These are phyloP conservation scores for Aspergillus pseudotamarii DNA, from an alignment of 2,329 filamentous ascomycete species.

Conservation along the genomic window DNA sequence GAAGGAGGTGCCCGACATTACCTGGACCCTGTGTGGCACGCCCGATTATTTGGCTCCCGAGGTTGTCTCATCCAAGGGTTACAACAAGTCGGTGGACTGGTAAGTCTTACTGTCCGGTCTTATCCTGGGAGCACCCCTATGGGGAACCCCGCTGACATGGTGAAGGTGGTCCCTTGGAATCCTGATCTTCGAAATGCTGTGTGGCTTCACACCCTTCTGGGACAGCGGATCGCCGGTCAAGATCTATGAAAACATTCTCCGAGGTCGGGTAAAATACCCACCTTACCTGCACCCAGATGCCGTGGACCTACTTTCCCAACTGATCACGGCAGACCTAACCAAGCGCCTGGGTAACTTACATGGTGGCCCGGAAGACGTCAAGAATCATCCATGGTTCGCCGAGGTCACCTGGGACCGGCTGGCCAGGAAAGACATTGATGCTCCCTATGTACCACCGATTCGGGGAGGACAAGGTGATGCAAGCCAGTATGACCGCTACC, in stretches of 20 bases:
- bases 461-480: constrained; percentile 92
- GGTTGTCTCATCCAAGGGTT: constrained; percentile 98
- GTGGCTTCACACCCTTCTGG: constrained; percentile 98
- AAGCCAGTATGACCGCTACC: constrained; percentile 97
- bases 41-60: constrained; percentile 97
- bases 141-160: constrained; percentile 7
- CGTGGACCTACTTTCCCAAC: constrained; percentile 84
- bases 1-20: constrained; percentile 97
- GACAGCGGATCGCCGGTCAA: constrained; percentile 97
- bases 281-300: constrained; percentile 94
- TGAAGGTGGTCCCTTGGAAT: constrained; percentile 96
- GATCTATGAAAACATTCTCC: constrained; percentile 99
- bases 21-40: constrained; percentile 97
- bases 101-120: constrained; percentile 52
- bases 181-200: constrained; percentile 99
- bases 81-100: constrained; percentile 99
- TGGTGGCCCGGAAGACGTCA: constrained; percentile 87
- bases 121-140: neutral
- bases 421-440: constrained; percentile 94
- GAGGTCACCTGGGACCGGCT: constrained; percentile 98
- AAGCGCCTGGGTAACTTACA: constrained; percentile 94
- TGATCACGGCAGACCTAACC: constrained; percentile 93
- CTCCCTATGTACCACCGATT: constrained; percentile 94
- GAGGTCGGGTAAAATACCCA: constrained; percentile 94
- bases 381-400: constrained; percentile 93